Evolutionary conservation across 345 rosid genomes (phyloP).

Genomic region (Eucalyptus globulus): DNA sequence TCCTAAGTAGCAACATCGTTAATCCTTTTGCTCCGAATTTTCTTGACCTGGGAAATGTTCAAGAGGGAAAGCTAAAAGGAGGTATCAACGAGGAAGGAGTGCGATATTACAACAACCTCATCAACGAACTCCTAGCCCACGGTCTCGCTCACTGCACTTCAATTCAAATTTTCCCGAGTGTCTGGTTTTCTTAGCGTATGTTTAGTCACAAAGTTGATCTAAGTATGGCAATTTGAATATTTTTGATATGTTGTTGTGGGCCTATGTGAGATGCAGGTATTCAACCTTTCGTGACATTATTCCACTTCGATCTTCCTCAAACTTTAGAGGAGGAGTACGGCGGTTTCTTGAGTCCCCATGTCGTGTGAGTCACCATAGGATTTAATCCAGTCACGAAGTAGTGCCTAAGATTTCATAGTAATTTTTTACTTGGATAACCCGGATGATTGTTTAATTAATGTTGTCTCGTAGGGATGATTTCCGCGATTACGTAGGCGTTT

Average conservation of each 20-base stretch:
- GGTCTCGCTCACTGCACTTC: neutral
- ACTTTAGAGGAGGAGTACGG: slow-evolving; percentile 17
- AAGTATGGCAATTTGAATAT: neutral
- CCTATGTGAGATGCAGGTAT: neutral
- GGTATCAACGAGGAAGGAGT: slow-evolving; percentile 32
- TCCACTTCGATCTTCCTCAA: slow-evolving; percentile 21
- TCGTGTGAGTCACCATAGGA: slow-evolving; percentile 8
- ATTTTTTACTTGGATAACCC: too few species aligned
- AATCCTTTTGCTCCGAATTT: neutral
- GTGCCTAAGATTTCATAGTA: neutral
- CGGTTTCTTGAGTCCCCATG: slow-evolving; percentile 10
- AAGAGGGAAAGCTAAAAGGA: slow-evolving; percentile 14
- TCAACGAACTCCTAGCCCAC: slow-evolving; percentile 31
- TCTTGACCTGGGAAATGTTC: neutral
- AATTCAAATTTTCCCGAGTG: neutral
- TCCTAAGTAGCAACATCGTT: neutral
- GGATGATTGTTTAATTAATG: too few species aligned
- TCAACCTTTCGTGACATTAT: slow-evolving; percentile 18
- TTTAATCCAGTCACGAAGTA: neutral
- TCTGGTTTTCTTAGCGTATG: neutral
- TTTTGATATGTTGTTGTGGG: neutral
- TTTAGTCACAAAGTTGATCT: neutral
- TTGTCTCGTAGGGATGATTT: slow-evolving; percentile 15
- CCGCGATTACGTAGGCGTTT: slow-evolving; percentile 15
- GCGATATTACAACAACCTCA: slow-evolving; percentile 32